phyloP scores from a whole-genome alignment of 116 monocot species.

The Trichopus zeylanicus region DNA sequence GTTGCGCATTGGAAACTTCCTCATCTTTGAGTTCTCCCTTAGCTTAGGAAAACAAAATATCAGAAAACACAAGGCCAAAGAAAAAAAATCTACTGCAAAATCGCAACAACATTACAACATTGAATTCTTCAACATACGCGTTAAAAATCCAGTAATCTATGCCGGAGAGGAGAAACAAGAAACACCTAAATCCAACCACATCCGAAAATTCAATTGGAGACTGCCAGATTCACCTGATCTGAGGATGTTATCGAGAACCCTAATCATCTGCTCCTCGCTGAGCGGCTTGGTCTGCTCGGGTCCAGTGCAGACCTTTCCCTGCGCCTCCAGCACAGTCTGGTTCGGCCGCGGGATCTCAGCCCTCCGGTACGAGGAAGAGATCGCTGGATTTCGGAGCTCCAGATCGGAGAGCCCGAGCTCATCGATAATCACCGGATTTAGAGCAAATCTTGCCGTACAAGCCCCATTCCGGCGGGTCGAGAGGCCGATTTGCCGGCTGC shows the following conservation, averaged over 20 bases:
- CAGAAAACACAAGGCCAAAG: too few relatives aligned
- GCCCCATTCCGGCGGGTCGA: not conserved
- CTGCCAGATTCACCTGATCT: conserved; percentile 64
- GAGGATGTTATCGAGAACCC: conserved; percentile 78
- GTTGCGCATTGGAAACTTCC: conserved; percentile 76
- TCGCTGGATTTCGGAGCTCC: conserved; percentile 40
- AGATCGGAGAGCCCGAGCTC: conserved; percentile 23
- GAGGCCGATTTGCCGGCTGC: conserved; percentile 1
- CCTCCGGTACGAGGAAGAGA: conserved; percentile 68
- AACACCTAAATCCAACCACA: too few relatives aligned
- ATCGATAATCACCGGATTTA: conserved; percentile 26
- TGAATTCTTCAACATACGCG: too few relatives aligned
- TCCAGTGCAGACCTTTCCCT: conserved; percentile 87
- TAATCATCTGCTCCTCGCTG: conserved; percentile 66
- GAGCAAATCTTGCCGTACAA: conserved; percentile 6
- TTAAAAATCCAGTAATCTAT: too few relatives aligned
- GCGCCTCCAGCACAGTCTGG: conserved; percentile 75
- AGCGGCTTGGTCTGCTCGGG: conserved; percentile 84
- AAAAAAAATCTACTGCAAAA: not conserved
- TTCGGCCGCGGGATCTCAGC: conserved; percentile 53
- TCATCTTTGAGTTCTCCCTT: conserved; percentile 87
- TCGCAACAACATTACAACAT: not conserved
- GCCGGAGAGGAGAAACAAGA: not conserved
- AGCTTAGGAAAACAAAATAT: conserved; percentile 24
- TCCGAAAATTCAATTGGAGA: not conserved